These are phyloP conservation scores for Phaeosphaeria sp. DNA, from an alignment of 2,329 filamentous ascomycete genomes.

Conservation along the genomic window DNA sequence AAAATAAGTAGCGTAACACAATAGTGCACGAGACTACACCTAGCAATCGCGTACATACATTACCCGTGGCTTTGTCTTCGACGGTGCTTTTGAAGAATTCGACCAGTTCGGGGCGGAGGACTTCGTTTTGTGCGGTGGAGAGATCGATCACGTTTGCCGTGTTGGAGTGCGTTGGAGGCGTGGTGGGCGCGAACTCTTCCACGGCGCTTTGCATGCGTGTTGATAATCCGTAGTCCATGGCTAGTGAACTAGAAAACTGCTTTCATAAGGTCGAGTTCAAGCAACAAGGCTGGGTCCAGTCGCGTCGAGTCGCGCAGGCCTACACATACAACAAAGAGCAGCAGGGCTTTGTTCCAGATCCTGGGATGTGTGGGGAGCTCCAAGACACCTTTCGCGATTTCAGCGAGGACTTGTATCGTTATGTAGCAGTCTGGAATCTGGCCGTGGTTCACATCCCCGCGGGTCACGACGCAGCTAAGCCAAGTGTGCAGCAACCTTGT, in stretches of 20 bases:
- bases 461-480: constrained; percentile 1
- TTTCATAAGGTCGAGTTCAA: not conserved
- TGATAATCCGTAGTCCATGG: constrained; percentile 38
- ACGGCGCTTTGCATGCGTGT: constrained; percentile 26
- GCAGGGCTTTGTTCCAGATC: not conserved
- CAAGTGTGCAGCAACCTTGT: constrained; percentile 7
- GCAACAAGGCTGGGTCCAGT: not conserved
- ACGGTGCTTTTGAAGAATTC: constrained; percentile 38
- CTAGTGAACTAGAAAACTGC: not conserved
- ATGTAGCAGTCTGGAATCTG: not conserved
- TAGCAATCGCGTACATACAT: constrained; percentile 17
- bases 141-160: constrained; percentile 27
- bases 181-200: constrained; percentile 12
- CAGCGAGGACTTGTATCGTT: not conserved
- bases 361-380: not conserved
- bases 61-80: constrained; percentile 22
- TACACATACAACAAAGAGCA: not conserved
- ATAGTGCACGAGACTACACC: no score
- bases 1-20: no score
- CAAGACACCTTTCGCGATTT: no score
- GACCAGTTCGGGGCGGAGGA: constrained; percentile 31
- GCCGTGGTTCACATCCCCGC: not conserved
- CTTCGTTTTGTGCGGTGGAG: constrained; percentile 35
- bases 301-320: no score
- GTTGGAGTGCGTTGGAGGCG: constrained; percentile 14